Evolutionary conservation across 768 basidiomycete genomes (phyloP).

Genomic region (Lentinula boryana): DNA sequence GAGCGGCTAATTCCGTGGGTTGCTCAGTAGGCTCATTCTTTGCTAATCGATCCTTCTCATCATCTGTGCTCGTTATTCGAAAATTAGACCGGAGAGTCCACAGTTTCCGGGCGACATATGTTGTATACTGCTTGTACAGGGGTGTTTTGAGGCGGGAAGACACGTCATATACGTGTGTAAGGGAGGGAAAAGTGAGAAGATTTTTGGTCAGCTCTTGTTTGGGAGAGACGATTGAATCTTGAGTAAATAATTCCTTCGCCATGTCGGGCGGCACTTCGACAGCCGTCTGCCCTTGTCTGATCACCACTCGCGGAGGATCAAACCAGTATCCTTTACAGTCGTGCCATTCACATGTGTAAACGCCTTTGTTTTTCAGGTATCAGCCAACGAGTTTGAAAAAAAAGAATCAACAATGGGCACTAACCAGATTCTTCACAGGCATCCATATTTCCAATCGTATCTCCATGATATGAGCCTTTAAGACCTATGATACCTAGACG

Average conservation of each 20-base stretch:
- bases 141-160: slow-evolving; percentile 47
- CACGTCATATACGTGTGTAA: slow-evolving; percentile 69
- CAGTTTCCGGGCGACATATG: slow-evolving; percentile 42
- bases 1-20: slow-evolving; percentile 49
- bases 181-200: slow-evolving; percentile 23
- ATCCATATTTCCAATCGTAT: slow-evolving; percentile 97
- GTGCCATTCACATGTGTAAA: slow-evolving; percentile 97
- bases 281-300: slow-evolving; percentile 51
- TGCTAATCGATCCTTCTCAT: not conserved
- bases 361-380: slow-evolving; percentile 26
- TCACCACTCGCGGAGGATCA: slow-evolving; percentile 75
- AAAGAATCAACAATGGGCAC: not conserved
- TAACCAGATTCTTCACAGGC: slow-evolving; percentile 69
- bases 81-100: not conserved
- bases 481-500: slow-evolving; percentile 76
- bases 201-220: slow-evolving; percentile 16
- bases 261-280: slow-evolving; percentile 44
- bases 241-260: not conserved
- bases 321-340: slow-evolving; percentile 90
- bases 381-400: not conserved
- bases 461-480: slow-evolving; percentile 93
- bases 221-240: slow-evolving; percentile 23
- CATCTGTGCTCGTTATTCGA: not conserved
- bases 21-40: not conserved
- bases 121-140: slow-evolving; percentile 59